Base-by-base conservation (phyloP, 345 rosid genomes). In the Noccaea caerulescens region DNA sequence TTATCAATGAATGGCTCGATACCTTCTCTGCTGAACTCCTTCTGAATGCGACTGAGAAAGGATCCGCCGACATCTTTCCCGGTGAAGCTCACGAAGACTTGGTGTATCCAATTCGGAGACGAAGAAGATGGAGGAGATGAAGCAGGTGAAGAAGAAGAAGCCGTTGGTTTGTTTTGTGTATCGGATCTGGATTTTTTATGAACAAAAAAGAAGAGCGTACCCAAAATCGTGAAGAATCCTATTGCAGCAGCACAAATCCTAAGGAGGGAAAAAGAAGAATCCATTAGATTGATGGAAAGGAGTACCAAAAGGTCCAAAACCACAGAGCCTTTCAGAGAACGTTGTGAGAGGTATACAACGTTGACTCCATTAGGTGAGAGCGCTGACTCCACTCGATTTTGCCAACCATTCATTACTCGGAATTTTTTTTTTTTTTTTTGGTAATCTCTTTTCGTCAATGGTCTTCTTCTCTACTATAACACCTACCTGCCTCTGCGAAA, bases 91-190 rank as follows among this genome's bases (percentile, higher is more conserved):
- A 32, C 0, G 16, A 3, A 66, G 32, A 66, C 71, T 7, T 50
- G 0, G 13, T 50, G 8, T 5, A 1, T 20, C 33, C 3, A 37
- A 20, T 36, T 20, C 1, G n/a, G 36, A 64, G 46, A 7, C 4
- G 14, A 16, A 3, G 43, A 7, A 33, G 20, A 0, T 18, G 20
- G 20, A 18, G 20, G 20, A 18, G 56, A 47, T 1, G 49, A 2
- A 43, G 52, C 9, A 38, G 63, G 11, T n/a, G 53, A 33, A 10
- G 55, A 61, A 33, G 62, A 58, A 10, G 56, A 63, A 16, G 54
- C 34, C 12, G 20, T 25, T 4, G 34, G 50, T 20, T 49, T 8
- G 36, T 20, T 36, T 12, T 8, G 34, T 18, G 34, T 8, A 7
- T 7, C 20, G 58, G 57, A 63, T 63, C 57, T 34, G 49, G 8